A percentile compares a stretch with the other conserved stretches of the same genome.
Evolutionary conservation across 257 asterid genomes (phyloP).

Genomic region (Capsicum baccatum): DNA sequence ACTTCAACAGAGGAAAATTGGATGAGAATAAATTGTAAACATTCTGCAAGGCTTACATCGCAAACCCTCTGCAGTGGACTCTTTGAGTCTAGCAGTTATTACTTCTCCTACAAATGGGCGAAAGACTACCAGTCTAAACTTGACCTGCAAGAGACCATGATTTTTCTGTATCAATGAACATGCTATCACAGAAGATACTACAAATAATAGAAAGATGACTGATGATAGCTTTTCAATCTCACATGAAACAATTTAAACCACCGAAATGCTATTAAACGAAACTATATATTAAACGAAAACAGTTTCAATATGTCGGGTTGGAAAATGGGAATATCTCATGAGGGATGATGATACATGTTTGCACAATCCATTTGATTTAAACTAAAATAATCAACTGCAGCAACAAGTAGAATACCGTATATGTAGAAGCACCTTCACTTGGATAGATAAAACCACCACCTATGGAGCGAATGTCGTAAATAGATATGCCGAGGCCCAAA

Average conservation of each 20-base stretch:
- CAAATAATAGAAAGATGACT: slow-evolving; percentile 6
- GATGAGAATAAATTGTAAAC: neutral
- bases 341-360: neutral
- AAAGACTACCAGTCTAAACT: slow-evolving; percentile 78
- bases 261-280: neutral
- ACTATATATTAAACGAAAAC: neutral
- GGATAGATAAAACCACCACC: slow-evolving; percentile 81
- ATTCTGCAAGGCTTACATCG: slow-evolving; percentile 53
- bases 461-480: slow-evolving; percentile 72
- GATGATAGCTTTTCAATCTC: neutral
- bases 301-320: neutral
- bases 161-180: neutral
- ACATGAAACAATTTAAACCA: neutral
- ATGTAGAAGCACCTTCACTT: slow-evolving; percentile 84
- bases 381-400: neutral
- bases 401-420: slow-evolving; percentile 58
- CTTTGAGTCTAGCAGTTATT: slow-evolving; percentile 70
- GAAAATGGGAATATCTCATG: neutral
- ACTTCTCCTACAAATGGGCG: slow-evolving; percentile 90
- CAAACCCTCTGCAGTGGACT: slow-evolving; percentile 68
- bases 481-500: slow-evolving; percentile 71
- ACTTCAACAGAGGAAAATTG: neutral
- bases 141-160: slow-evolving; percentile 60
- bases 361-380: slow-evolving; percentile 4
- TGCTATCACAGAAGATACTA: neutral